Percentiles rank a stretch among this genome's conserved stretches.
These are phyloP conservation scores for Didymellaceae sp. DNA, from an alignment of 2,329 filamentous ascomycete genomes.

Conservation along the genomic window DNA sequence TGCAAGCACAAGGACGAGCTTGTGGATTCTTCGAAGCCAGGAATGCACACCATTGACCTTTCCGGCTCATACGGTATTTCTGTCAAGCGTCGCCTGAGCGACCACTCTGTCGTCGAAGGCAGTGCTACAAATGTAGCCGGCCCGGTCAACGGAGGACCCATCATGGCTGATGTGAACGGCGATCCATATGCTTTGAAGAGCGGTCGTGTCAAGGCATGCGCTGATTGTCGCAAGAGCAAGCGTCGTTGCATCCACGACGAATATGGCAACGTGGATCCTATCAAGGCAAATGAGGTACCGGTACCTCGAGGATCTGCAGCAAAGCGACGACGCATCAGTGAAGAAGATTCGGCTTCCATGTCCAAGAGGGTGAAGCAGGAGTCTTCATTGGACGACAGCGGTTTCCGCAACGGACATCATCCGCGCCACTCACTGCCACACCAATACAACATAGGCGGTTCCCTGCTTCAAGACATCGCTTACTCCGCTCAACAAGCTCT, in stretches of 20 bases:
- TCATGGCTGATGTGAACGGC: constrained; percentile 43
- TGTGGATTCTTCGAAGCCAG: constrained; percentile 39
- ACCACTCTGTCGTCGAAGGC: constrained; percentile 35
- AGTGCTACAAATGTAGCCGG: constrained; percentile 22
- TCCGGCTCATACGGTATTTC: constrained; percentile 43
- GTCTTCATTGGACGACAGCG: constrained; percentile 29
- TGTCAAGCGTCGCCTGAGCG: constrained; percentile 43
- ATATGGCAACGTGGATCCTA: constrained; percentile 67
- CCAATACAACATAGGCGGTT: constrained; percentile 28
- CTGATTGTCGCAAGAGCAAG: constrained; percentile 73
- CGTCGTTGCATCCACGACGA: constrained; percentile 72
- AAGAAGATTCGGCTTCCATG: constrained; percentile 31
- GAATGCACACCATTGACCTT: constrained; percentile 41
- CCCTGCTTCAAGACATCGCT: constrained; percentile 35
- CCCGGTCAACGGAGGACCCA: constrained; percentile 39
- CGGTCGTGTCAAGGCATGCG: constrained; percentile 68
- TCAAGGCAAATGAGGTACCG: constrained; percentile 67
- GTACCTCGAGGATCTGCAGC: constrained; percentile 64
- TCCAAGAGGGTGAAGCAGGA: constrained; percentile 41
- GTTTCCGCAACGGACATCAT: constrained; percentile 30
- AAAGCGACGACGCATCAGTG: constrained; percentile 59
- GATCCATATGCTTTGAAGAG: constrained; percentile 59
- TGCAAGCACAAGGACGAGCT: constrained; percentile 69
- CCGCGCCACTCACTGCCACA: constrained; percentile 32
- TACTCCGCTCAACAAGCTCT: constrained; percentile 41